Percentiles rank a stretch among this genome's conserved stretches.
Conservation (phyloP, 2,329 filamentous ascomycete species). For the Aspergillus sp. region DNA sequence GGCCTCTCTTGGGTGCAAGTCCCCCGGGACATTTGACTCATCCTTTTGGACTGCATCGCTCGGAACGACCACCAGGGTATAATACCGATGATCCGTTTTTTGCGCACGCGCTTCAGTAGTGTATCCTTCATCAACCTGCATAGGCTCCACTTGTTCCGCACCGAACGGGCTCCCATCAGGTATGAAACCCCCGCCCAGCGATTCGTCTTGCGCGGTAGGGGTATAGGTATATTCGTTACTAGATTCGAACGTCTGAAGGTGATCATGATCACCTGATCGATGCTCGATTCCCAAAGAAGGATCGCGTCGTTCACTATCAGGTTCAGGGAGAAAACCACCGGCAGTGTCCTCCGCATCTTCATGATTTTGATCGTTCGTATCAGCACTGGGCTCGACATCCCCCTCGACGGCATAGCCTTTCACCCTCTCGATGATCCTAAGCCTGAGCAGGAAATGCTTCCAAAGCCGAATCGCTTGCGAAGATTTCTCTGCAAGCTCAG, state of each 20-base stretch:
- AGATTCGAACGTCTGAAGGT: neutral
- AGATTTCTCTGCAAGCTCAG: slow-evolving; percentile 48
- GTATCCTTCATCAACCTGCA: slow-evolving; percentile 1
- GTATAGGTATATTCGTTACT: neutral
- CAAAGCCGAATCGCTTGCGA: slow-evolving; percentile 46
- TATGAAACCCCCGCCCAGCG: slow-evolving; percentile 14
- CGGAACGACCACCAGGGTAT: slow-evolving; percentile 23
- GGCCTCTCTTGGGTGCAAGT: neutral
- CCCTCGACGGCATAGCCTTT: slow-evolving; percentile 44
- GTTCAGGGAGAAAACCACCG: slow-evolving; percentile 33
- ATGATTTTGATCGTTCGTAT: slow-evolving; percentile 18
- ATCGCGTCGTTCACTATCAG: slow-evolving; percentile 9
- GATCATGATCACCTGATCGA: too few relatives aligned
- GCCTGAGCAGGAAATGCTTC: slow-evolving; percentile 51
- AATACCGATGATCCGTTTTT: slow-evolving; percentile 11
- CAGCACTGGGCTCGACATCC: slow-evolving; percentile 30
- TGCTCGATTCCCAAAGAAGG: neutral
- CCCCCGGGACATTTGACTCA: neutral
- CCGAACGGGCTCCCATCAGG: slow-evolving; percentile 6
- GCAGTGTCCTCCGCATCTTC: slow-evolving; percentile 17
- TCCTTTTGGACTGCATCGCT: slow-evolving; percentile 4
- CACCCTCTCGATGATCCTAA: slow-evolving; percentile 64
- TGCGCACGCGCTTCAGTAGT: neutral
- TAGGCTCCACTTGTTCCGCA: neutral
- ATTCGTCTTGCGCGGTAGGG: slow-evolving; percentile 1